Base-by-base conservation (phyloP, 1,284 basidiomycete species). In the Austroboletus niveus region DNA sequence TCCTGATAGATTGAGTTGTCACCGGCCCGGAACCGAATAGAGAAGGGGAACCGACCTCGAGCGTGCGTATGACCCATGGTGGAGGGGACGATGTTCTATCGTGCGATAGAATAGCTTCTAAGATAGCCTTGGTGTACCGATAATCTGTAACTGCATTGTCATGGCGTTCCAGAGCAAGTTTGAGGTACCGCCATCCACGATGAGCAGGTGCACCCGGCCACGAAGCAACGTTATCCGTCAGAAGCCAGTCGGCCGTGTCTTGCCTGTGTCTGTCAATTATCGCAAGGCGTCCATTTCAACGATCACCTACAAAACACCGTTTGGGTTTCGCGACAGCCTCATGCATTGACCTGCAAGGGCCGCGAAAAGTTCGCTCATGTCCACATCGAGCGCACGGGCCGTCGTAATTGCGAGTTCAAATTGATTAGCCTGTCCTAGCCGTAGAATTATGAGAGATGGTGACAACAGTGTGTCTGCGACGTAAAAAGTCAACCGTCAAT, bases 111-210 rank as follows among this genome's bases (percentile, higher is more conserved):
- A 95, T 80, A 9, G 82, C 85, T 66, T 95, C 91, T 43, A 94
- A 73, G 11, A 87, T 82, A 9, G 82, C 79, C 60, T 90, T 88
- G 47, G 80, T 80, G 68, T 96, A 95, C 52, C 76, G 77, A 69
- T 78, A 86, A 60, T 90, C 83, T 15, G 84, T 89, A 56, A 85
- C 81, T 29, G 76, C 66, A n/a, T 76, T 75, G 66, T 97, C 94
- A 63, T 95, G 82, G 46, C 87, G 82, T 51, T 84, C 80, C 49
- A 98, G 75, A 24, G 88, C 81, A 58, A 86, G 78, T 55, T 90
- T 87, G 45, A 99, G 79, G 68, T 94, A 95, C 61, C 89, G 79
- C 90, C 94, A 94, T 2, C 89, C 94, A 53, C 91, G 82, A 55
- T 92, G 87, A 17, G 85, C 79, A 27, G 86, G 77, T 1, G 87